These are phyloP conservation scores for Mortierella sp. DNA, from an alignment of 371 early-diverging fungal genomes.

Conservation along the genomic window DNA sequence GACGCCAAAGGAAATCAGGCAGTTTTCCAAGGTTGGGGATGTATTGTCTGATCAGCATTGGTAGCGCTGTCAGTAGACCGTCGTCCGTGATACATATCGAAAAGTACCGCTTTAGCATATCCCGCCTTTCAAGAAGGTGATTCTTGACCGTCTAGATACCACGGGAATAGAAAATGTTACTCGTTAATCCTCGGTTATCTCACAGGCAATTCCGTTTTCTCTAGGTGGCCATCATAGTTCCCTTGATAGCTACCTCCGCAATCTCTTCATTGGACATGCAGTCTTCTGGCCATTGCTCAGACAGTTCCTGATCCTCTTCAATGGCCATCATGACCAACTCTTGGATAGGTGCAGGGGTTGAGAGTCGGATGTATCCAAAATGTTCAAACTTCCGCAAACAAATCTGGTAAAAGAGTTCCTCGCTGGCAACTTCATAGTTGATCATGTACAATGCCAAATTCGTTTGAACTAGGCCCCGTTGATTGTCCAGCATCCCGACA, in stretches of 20 bases:
- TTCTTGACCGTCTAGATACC: constrained; percentile 62
- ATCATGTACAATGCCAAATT: constrained; percentile 84
- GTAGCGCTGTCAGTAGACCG: constrained; percentile 75
- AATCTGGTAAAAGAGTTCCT: constrained; percentile 90
- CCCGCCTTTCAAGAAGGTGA: constrained; percentile 64
- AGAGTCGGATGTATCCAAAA: constrained; percentile 78
- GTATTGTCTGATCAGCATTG: constrained; percentile 83
- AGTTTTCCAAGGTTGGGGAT: constrained; percentile 84
- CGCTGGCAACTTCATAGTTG: constrained; percentile 79
- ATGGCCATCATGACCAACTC: constrained; percentile 76
- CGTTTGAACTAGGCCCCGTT: constrained; percentile 82
- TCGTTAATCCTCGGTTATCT: no score
- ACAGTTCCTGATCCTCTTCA: constrained; percentile 60
- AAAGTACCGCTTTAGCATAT: constrained; percentile 92
- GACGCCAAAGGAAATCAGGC: constrained; percentile 81
- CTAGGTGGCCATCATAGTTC: no score
- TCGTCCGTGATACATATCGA: constrained; percentile 71
- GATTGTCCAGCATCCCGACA: constrained; percentile 91
- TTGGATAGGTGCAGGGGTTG: constrained; percentile 69
- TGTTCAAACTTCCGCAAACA: constrained; percentile 85
- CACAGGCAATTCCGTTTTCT: no score
- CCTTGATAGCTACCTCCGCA: constrained; percentile 66
- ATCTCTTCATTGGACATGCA: constrained; percentile 64
- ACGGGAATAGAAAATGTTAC: no score
- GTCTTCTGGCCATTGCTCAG: constrained; percentile 56